phyloP scores from a whole-genome alignment of 352 stramenopile species.

The Globisporangium polare region DNA sequence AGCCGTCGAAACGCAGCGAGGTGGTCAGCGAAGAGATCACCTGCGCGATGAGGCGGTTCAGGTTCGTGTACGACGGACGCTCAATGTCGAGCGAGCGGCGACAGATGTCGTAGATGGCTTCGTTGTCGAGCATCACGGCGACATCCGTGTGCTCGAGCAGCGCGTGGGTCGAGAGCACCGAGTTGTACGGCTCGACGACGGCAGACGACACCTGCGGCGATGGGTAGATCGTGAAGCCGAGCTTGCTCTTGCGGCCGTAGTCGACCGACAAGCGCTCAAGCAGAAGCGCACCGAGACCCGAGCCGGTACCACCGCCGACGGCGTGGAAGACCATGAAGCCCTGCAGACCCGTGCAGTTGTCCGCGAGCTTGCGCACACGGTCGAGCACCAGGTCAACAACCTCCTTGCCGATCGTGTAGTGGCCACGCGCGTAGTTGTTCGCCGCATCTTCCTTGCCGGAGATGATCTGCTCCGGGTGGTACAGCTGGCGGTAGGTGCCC shows the following conservation, averaged over 20 bases:
- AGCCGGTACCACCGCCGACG: slow-evolving; percentile 98
- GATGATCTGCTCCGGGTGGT: slow-evolving; percentile 99
- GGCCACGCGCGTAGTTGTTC: slow-evolving; percentile 93
- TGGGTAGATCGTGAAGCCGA: slow-evolving; percentile 98
- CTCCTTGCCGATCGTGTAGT: slow-evolving; percentile 99
- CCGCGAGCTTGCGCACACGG: slow-evolving; percentile 97
- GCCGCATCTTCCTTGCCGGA: slow-evolving; percentile 96
- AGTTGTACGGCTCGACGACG: slow-evolving; percentile 99
- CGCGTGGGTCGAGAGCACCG: slow-evolving; percentile 98
- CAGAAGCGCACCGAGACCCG: slow-evolving; percentile 98
- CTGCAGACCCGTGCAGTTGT: slow-evolving; percentile 98
- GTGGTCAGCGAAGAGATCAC: slow-evolving; percentile 99
- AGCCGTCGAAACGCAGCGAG: slow-evolving; percentile 97
- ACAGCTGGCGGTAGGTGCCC: slow-evolving; percentile 95
- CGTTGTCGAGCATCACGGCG: slow-evolving; percentile 99
- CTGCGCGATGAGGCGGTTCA: slow-evolving; percentile 99
- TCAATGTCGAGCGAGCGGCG: slow-evolving; percentile 99
- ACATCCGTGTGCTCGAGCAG: slow-evolving; percentile 99
- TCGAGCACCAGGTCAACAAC: slow-evolving; percentile 98
- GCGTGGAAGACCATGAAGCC: slow-evolving; percentile 99
- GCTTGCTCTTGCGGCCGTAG: slow-evolving; percentile 98
- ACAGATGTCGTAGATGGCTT: slow-evolving; percentile 99
- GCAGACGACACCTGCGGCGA: slow-evolving; percentile 98
- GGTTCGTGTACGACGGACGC: slow-evolving; percentile 97
- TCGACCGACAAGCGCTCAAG: slow-evolving; percentile 97